Evolutionary conservation across 352 stramenopile species (phyloP), one percentile per base, ranked within the genome.

Genomic region (Phytopythium aichiense): DNA sequence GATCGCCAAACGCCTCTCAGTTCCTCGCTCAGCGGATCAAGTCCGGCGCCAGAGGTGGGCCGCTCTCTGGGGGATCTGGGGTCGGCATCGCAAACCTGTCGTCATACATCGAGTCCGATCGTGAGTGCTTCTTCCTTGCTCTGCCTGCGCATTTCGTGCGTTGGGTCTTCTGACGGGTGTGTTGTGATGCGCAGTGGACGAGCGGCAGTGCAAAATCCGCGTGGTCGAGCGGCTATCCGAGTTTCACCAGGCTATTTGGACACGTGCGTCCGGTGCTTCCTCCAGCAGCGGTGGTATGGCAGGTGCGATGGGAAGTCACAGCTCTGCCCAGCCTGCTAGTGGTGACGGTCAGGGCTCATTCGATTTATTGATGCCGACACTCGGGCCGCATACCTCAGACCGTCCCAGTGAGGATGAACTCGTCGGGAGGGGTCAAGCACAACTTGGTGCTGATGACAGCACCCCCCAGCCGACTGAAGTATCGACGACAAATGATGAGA

Each of bases 161-260:
- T 56, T 57, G 52, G 4, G 15, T 43, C 28, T 60, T 59, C 20
- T 46, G 12, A 33, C 54, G 50, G 15, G 30, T 45, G 40, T 25
- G 40, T n/a, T 66, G 33, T 53, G 16, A 12, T 63, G n/a, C 70
- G n/a, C 68, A 95, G 87, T 93, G 66, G 81, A 95, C 50, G 84
- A 95, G 45, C 79, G 87, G 4, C 87, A 95, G 64, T 95, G 84
- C 76, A 95, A 95, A 57, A 95, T 95, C 62, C 84, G 84, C 56
- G 84, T 95, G 2, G 87, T 95, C 1, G 87, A 95, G 60, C 81
- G 87, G 0, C 63, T 95, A 22, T 87, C 83, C 7, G 87, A 95
- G 53, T 95, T 95, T 61, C 82, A 91, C 4, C 73, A 92, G 22
- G 84, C 78, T 4, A 92, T 95, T 72, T 73, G 72, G 58, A 88